Percentiles rank a stretch among this genome's conserved stretches.
These are phyloP conservation scores for Chaetomium tenue DNA, from an alignment of 495 filamentous ascomycete species.

Conservation along the genomic window DNA sequence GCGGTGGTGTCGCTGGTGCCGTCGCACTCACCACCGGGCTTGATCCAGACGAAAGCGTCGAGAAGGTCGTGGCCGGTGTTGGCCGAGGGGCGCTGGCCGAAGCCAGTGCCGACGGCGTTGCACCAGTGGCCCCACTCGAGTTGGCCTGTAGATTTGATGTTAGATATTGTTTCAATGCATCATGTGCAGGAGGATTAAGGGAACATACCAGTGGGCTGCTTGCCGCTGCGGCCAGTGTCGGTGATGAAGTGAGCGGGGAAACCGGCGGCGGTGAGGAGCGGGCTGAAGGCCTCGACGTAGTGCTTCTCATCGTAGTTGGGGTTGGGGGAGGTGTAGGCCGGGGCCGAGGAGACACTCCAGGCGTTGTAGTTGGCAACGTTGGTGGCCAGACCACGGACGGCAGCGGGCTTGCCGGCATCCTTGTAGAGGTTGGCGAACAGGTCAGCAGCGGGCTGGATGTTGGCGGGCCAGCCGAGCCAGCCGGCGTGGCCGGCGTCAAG, in stretches of 20 bases:
- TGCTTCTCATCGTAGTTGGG: conserved; percentile 65
- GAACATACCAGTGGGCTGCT: conserved; percentile 57
- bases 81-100: conserved; percentile 66
- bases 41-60: conserved; percentile 82
- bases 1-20: conserved; percentile 65
- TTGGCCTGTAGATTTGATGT: conserved; percentile 39
- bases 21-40: conserved; percentile 80
- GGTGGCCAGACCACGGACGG: conserved; percentile 70
- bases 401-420: conserved; percentile 59
- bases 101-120: conserved; percentile 69
- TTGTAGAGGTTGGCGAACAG: conserved; percentile 67
- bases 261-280: conserved; percentile 58
- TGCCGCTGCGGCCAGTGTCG: conserved; percentile 66
- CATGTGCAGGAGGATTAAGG: not conserved
- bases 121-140: conserved; percentile 76
- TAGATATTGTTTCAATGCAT: not conserved
- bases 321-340: conserved; percentile 48
- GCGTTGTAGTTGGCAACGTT: conserved; percentile 81
- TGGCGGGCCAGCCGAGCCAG: conserved; percentile 81
- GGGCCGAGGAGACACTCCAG: conserved; percentile 45
- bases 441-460: conserved; percentile 67
- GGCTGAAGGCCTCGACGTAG: conserved; percentile 66
- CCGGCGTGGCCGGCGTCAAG: conserved; percentile 77
- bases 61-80: conserved; percentile 60
- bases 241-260: conserved; percentile 71